Base-by-base conservation (phyloP, 2,329 filamentous ascomycete genomes). In the Trichophyton verrucosum region DNA sequence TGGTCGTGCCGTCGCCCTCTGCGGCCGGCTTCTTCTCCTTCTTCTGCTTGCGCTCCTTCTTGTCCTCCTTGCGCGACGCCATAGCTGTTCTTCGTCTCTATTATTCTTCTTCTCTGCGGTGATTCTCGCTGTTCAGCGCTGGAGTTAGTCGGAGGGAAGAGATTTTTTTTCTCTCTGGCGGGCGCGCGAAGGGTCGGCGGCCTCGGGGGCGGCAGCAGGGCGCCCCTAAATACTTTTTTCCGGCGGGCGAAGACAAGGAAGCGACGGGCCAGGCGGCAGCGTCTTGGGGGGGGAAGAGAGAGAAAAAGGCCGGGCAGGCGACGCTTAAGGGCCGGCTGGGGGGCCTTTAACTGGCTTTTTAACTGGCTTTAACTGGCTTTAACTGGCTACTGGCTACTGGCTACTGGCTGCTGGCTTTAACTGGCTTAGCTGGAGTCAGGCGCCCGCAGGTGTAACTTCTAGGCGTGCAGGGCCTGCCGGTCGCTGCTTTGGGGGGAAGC, bases 41-140 rank as follows among this genome's bases (percentile, higher is more conserved):
- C 55, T 57, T 57, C 59, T 67, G 63, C 49, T 53, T 53, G 62
- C 71, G 72, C 63, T 42, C 40, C 58, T 68, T 66, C 58, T 68
- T 66, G 58, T 76, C 72, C n/a, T 72, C 68, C 63, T 73, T 74
- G 60, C 67, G 65, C 62, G 72, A 64, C 72, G 33, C 33, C 33
- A 74, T 75, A 55, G 76, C 70, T 78, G 77, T 6, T 30, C n/a
- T n/a, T n/a, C n/a, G n/a, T n/a, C n/a, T n/a, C n/a, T n/a, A n/a
- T n/a, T n/a, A n/a, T n/a, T n/a, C n/a, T n/a, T n/a, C n/a, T n/a
- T n/a, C 6, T 30, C 27, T 30, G 6, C 9, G n/a, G 17, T 24
- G 20, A n/a, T 57, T 9, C 11, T 13, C 24, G 6, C 24, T 1
- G 6, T 7, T 7, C 27, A 30, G 27, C 27, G 27, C 27, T 7